Conservation (phyloP, 192 early-diverging fungal genomes). For the Geranomyces michiganensis region DNA sequence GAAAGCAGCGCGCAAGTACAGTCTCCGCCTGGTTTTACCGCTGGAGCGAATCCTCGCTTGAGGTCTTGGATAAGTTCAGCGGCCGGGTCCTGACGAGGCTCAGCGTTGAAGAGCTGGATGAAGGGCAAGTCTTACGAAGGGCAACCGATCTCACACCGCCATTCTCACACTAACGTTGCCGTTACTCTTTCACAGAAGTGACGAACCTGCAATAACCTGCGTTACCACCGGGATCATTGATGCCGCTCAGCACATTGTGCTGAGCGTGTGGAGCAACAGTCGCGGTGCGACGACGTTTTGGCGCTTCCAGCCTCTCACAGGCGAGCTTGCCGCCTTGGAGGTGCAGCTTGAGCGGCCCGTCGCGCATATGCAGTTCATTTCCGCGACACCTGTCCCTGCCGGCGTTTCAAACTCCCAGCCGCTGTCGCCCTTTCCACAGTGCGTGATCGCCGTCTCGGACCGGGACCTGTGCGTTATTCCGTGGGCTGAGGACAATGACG, state of each 20-base stretch:
- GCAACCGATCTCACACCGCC: neutral
- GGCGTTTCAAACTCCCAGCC: neutral
- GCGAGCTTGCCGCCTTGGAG: neutral
- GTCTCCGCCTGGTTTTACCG: slow-evolving; percentile 1
- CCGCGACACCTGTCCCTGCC: neutral
- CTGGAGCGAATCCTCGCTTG: neutral
- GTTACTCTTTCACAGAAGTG: neutral
- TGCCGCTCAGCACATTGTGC: neutral
- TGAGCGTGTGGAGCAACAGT: neutral
- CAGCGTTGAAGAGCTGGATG: neutral
- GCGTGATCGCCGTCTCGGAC: neutral
- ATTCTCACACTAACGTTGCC: neutral
- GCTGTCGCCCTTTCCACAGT: neutral
- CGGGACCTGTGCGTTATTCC: slow-evolving; percentile 1
- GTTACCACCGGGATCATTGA: neutral
- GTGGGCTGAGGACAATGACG: neutral
- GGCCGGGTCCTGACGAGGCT: neutral
- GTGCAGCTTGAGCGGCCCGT: slow-evolving; percentile 2
- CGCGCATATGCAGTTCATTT: neutral
- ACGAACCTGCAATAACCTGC: neutral
- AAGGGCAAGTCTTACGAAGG: neutral
- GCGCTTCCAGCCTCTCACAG: neutral
- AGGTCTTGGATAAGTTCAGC: slow-evolving; percentile 1
- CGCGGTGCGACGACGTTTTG: neutral
- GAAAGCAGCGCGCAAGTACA: no score